Conservation (phyloP, 768 basidiomycete genomes). For the Naematelia encephala region DNA sequence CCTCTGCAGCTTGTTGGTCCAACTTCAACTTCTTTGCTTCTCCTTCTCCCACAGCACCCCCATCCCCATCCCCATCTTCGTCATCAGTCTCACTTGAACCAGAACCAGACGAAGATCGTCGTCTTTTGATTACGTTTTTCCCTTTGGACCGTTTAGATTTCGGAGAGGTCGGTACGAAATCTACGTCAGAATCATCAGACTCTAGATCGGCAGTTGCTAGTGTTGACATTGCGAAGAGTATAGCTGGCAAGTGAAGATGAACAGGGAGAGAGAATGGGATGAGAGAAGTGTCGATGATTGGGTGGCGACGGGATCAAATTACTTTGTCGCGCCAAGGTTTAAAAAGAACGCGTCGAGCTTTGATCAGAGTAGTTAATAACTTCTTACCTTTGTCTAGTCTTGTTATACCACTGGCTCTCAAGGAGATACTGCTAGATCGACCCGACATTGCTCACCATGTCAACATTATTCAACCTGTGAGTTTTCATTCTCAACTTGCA, state of each 20-base stretch:
- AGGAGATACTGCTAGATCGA: too few species aligned
- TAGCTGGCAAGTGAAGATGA: not conserved
- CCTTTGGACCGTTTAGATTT: slow-evolving; percentile 14
- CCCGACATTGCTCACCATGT: slow-evolving; percentile 45
- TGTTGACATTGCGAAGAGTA: slow-evolving; percentile 26
- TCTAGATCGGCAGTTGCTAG: slow-evolving; percentile 29
- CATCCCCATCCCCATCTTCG: slow-evolving; percentile 15
- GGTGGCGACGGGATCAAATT: not conserved
- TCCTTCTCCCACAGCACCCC: slow-evolving; percentile 22
- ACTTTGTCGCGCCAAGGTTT: not conserved
- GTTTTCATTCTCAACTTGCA: slow-evolving; percentile 4
- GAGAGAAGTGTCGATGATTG: not conserved
- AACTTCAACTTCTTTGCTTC: slow-evolving; percentile 11
- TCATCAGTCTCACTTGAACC: slow-evolving; percentile 9
- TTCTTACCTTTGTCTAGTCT: too few species aligned
- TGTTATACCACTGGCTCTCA: too few species aligned
- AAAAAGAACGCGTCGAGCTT: not conserved
- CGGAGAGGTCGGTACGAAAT: slow-evolving; percentile 27
- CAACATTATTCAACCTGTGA: slow-evolving; percentile 49
- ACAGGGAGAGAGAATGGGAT: not conserved
- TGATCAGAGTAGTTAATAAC: too few species aligned
- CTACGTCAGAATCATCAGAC: slow-evolving; percentile 27
- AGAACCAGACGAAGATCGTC: not conserved
- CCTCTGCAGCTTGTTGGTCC: not conserved
- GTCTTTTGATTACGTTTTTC: slow-evolving; percentile 7